Evolutionary conservation across 495 filamentous ascomycete species (phyloP).

Genomic region (Jackrogersella multiformis): DNA sequence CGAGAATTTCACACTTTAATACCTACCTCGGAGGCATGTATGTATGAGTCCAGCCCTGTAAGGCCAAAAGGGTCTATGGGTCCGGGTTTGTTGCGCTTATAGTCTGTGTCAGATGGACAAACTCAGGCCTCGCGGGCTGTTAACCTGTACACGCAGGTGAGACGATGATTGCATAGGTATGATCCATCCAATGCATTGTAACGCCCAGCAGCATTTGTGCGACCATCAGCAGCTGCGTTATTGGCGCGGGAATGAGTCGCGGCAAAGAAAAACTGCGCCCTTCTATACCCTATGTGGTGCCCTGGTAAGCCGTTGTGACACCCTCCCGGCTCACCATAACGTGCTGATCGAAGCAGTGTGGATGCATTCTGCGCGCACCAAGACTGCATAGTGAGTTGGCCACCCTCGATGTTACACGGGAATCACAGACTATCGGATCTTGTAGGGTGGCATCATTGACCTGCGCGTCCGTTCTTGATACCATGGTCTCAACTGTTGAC

Average conservation of each 20-base stretch:
- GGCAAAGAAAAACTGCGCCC: constrained; percentile 19
- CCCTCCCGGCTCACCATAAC: constrained; percentile 23
- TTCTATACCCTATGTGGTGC: constrained; percentile 10
- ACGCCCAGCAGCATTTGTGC: constrained; percentile 33
- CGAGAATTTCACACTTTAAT: background rate
- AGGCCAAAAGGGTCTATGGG: constrained; percentile 1
- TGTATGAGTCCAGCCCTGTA: background rate
- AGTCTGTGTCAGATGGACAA: constrained; percentile 24
- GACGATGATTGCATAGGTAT: constrained; percentile 23
- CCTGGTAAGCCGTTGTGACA: constrained; percentile 30
- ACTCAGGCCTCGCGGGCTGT: constrained; percentile 25
- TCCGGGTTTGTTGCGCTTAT: constrained; percentile 18
- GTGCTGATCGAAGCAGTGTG: constrained; percentile 31
- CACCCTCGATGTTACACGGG: constrained; percentile 39
- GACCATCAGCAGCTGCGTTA: constrained; percentile 14
- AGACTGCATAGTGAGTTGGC: constrained; percentile 37
- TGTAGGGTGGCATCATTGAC: constrained; percentile 37
- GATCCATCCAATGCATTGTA: constrained; percentile 39
- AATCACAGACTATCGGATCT: constrained; percentile 29
- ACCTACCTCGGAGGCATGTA: too few species aligned
- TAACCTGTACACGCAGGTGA: constrained; percentile 18
- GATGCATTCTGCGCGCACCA: constrained; percentile 29
- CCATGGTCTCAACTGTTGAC: constrained; percentile 15
- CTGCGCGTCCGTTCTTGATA: constrained; percentile 15
- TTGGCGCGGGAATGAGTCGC: constrained; percentile 29